Base-by-base conservation (phyloP, 1,139 yeast species). In the Pichia terricola region DNA sequence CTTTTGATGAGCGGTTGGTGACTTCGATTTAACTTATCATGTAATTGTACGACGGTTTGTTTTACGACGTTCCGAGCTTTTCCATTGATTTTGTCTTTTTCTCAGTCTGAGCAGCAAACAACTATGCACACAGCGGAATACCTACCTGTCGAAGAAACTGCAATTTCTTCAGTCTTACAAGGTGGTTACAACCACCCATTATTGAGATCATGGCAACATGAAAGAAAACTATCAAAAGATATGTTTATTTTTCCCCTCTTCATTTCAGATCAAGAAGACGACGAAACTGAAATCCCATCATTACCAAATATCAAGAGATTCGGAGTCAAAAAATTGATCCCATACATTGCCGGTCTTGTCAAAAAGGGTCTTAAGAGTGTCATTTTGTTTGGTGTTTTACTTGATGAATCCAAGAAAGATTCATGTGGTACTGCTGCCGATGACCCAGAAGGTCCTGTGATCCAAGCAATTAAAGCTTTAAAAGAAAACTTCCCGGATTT, bases 361-460 rank as follows among this genome's bases (percentile, higher is more conserved):
- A 72, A 69, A 10, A 89, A 89, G 61, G 99, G 98, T 1, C 71
- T 94, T 42, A 72, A 76, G 50, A 73, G 96, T 1, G 97, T 91
- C 10, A 83, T 91, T 45, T 68, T 91, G 49, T 91, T 91, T 63
- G 99, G 99, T 28, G 96, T 94, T 10, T 91, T 95, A 3, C 64
- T 85, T 57, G 75, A 76, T 44, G 79, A 73, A 5, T 86, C 83
- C 3, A 76, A 69, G 38, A 91, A 91, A 60, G 98, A 91, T 61
- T 70, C 73, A 7, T 70, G 70, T 40, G 99, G 96, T 22, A 76
- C 95, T 3, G 78, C 88, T 38, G 98, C 99, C 2, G 98, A 91
- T 62, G 96, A 89, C 64, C 96, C 96, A 38, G 73, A 85, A 34
- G 97, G 98, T 0, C 98, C 98, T 2, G 97, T 91, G 4, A 89